These are phyloP conservation scores for Crithidia sp. DNA, from an alignment of 208 protist species.

Conservation along the genomic window DNA sequence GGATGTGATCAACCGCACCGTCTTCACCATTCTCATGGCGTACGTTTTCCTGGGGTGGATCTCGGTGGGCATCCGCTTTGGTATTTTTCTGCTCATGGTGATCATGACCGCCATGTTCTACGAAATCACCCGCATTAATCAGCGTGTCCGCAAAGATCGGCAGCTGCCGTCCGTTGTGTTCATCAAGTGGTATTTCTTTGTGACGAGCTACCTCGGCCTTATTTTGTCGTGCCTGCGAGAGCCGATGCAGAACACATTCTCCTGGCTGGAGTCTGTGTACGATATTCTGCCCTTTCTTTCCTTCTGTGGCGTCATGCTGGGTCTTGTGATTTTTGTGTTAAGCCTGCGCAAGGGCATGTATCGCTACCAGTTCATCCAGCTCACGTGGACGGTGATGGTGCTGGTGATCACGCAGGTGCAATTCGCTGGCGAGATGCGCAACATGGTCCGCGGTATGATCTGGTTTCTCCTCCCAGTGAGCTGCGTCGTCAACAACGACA, in stretches of 20 bases:
- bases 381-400: conserved; percentile 91
- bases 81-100: conserved; percentile 66
- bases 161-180: conserved; percentile 74
- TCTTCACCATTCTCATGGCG: conserved; percentile 88
- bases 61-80: conserved; percentile 76
- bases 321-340: conserved; percentile 89
- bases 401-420: conserved; percentile 78
- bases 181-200: conserved; percentile 87
- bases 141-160: conserved; percentile 68
- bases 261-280: conserved; percentile 52
- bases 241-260: conserved; percentile 65
- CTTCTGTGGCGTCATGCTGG: conserved; percentile 73
- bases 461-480: conserved; percentile 92
- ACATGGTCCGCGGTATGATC: conserved; percentile 92
- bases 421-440: conserved; percentile 66
- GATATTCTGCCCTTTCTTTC: conserved; percentile 60
- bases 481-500: conserved; percentile 92
- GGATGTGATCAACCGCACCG: conserved; percentile 83
- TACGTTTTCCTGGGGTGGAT: conserved; percentile 83
- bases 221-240: conserved; percentile 56
- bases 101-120: conserved; percentile 86
- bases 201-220: conserved; percentile 46
- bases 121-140: conserved; percentile 90
- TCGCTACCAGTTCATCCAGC: conserved; percentile 92
- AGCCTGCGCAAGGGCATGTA: conserved; percentile 88